phyloP scores from a whole-genome alignment of 768 basidiomycete genomes.

The Dendrothele bispora region DNA sequence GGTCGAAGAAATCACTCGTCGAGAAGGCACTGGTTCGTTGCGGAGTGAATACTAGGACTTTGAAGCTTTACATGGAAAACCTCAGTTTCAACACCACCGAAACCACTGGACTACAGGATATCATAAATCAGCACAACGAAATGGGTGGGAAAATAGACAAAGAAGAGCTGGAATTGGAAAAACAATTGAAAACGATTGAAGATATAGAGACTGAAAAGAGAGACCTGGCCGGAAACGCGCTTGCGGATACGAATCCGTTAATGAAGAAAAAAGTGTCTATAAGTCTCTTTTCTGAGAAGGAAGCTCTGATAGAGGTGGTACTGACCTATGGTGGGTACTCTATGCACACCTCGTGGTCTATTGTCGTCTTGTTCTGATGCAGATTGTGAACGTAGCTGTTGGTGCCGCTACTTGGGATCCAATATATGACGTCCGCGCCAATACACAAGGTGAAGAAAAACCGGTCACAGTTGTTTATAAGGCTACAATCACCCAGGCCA shows the following conservation, averaged over 20 bases:
- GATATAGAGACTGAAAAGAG: neutral
- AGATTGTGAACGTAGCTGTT: too few species aligned
- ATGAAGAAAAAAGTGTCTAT: slow-evolving; percentile 5
- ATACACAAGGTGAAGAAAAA: slow-evolving; percentile 38
- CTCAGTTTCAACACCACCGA: slow-evolving; percentile 32
- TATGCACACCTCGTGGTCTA: neutral
- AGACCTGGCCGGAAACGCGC: neutral
- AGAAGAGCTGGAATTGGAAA: slow-evolving; percentile 1
- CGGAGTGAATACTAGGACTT: slow-evolving; percentile 22
- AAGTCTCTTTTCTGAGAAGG: slow-evolving; percentile 6
- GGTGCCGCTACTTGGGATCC: slow-evolving; percentile 36
- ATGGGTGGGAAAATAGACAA: slow-evolving; percentile 7
- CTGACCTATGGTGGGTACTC: slow-evolving; percentile 11
- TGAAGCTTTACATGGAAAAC: slow-evolving; percentile 36
- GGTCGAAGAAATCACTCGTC: slow-evolving; percentile 19
- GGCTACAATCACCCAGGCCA: slow-evolving; percentile 38
- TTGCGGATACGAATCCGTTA: neutral
- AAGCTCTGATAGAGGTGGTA: slow-evolving; percentile 6
- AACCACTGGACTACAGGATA: neutral
- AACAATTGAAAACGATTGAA: too few species aligned
- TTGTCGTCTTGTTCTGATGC: neutral
- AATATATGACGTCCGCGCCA: slow-evolving; percentile 41
- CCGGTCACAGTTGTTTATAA: slow-evolving; percentile 41
- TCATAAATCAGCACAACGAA: slow-evolving; percentile 2
- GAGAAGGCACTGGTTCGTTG: slow-evolving; percentile 32